phyloP scores from a whole-genome alignment of 2,329 filamentous ascomycete genomes.

The Fusarium xyrophilum region DNA sequence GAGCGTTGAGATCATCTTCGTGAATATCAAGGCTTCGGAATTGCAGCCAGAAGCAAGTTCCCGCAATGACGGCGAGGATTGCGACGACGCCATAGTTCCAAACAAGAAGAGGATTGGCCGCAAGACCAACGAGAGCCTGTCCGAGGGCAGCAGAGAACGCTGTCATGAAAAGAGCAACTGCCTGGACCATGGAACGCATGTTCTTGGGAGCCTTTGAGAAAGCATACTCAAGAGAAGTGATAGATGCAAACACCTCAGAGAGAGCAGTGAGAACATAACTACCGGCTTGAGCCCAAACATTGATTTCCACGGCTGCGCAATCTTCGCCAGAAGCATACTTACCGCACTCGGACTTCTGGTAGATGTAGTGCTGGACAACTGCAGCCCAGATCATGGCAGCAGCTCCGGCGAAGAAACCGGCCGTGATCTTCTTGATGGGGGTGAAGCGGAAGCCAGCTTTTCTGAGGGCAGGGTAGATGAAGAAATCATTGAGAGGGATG shows the following conservation, averaged over 20 bases:
- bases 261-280: constrained; percentile 58
- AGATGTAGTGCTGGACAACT: constrained; percentile 67
- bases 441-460: constrained; percentile 70
- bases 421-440: constrained; percentile 77
- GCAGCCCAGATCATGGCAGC: constrained; percentile 65
- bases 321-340: constrained; percentile 44
- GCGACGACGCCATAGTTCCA: constrained; percentile 78
- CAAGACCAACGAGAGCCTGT: constrained; percentile 58
- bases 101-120: constrained; percentile 68
- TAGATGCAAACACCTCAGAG: constrained; percentile 58
- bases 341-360: constrained; percentile 68
- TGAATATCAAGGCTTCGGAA: constrained; percentile 67
- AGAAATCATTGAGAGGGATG: constrained; percentile 72
- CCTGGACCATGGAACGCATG: constrained; percentile 76
- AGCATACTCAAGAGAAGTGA: constrained; percentile 73
- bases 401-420: constrained; percentile 70
- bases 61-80: constrained; percentile 67
- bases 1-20: constrained; percentile 72
- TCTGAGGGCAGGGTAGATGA: constrained; percentile 73
- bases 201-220: constrained; percentile 78
- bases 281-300: constrained; percentile 66
- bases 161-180: constrained; percentile 71
- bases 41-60: constrained; percentile 70
- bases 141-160: constrained; percentile 73
- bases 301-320: constrained; percentile 51